Evolutionary conservation across 306 rosid genomes (phyloP), one percentile per base, ranked within the genome.

Genomic region (Canavalia ensiformis): DNA sequence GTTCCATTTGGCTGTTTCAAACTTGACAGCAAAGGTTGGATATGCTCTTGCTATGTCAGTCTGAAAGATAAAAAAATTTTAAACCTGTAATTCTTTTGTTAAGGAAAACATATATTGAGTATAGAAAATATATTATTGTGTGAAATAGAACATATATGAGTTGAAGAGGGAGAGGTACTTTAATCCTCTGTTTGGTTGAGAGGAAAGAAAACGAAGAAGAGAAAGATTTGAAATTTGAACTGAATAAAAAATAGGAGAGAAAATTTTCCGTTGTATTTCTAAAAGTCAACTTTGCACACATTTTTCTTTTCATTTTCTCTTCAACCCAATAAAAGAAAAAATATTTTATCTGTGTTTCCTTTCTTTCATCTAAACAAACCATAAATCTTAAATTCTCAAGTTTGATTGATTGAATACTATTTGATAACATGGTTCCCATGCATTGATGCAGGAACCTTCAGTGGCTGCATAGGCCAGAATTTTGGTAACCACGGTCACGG

Each of bases 21-120:
- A 95, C 90, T 81, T 95, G 83, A 82, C 90, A 5, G 65, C 93
- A 2, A 93, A 91, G 99, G 98, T 93, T 69, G 47, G 89, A 87
- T 74, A 74, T 60, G 34, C 71, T 55, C 62, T 78, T 75, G 55
- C 78, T 10, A 5, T 68, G 39, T 60, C 35, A 42, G 10, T 25
- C 44, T 37, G 11, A 46, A 68, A 60, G 55, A 76, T 8, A 10
- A 28, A 55, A 51, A 1, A 55, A 76, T 10, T 33, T 75, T 57
- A 31, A 67, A 33, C 55, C 42, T 28, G 29, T 51, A 31, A 30
- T 68, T 45, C 68, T 9, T 70, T 42, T 35, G 39, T 51, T 52
- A 50, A 30, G 75, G 59, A 60, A 50, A 74, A 68, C 33, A 2
- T 18, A 41, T 50, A 41, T 60, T 33, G 12, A 45, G n/a, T 57